Percentiles rank a stretch among this genome's conserved stretches.
These are phyloP conservation scores for Yueomyces sp. DNA, from an alignment of 805 yeast genomes.

Conservation along the genomic window DNA sequence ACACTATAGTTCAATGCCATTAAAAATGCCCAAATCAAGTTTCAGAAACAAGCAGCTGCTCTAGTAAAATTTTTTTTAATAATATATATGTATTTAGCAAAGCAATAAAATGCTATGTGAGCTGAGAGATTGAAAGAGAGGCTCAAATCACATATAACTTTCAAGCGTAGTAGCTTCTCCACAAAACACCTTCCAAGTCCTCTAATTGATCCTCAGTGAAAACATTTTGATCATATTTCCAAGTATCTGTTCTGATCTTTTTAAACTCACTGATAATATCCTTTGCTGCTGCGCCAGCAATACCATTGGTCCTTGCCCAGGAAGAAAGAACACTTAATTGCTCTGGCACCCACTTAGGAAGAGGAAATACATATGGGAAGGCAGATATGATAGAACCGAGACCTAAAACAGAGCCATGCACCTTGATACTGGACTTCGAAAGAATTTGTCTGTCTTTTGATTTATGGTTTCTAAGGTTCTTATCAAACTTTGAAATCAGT, in stretches of 20 bases:
- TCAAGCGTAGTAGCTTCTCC: conserved; percentile 79
- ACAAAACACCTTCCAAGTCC: conserved; percentile 82
- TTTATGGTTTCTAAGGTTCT: conserved; percentile 9
- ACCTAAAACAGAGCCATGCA: conserved; percentile 82
- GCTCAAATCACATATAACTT: neutral
- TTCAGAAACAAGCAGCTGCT: too few relatives aligned
- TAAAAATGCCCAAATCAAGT: too few relatives aligned
- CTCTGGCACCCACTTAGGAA: conserved; percentile 77
- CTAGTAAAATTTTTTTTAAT: too few relatives aligned
- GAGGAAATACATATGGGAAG: conserved; percentile 79
- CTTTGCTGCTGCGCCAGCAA: conserved; percentile 73
- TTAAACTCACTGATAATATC: conserved; percentile 68
- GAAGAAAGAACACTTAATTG: conserved; percentile 56
- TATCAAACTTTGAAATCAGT: conserved; percentile 30
- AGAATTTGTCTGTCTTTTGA: conserved; percentile 22
- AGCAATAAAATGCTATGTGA: neutral
- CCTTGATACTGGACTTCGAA: conserved; percentile 26
- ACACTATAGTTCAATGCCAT: neutral
- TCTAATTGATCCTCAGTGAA: conserved; percentile 70
- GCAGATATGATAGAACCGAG: conserved; percentile 79
- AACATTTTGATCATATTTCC: conserved; percentile 78
- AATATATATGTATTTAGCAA: too few relatives aligned
- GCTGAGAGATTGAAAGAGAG: neutral
- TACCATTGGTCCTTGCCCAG: conserved; percentile 58
- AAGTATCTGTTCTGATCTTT: conserved; percentile 83